A percentile compares a stretch with the other conserved stretches of the same genome.
Evolutionary conservation across 371 early-diverging fungal genomes (phyloP).

Genomic region (Capniomyces stellatus): DNA sequence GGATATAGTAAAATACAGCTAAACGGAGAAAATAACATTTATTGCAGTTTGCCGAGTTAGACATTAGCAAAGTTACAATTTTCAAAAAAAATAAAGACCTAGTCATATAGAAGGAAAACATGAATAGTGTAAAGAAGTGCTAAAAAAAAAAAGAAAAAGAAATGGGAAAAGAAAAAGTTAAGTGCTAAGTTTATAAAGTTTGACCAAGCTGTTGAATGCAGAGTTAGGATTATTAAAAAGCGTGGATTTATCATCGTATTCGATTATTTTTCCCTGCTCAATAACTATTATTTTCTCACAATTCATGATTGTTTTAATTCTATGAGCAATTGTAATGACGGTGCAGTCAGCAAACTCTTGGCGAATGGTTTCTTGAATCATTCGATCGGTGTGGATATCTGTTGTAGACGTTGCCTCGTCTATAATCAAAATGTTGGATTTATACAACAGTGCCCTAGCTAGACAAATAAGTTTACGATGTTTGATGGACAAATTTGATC

Average conservation of each 20-base stretch:
- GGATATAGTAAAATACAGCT: too few relatives aligned
- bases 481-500: conserved; percentile 30
- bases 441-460: conserved; percentile 24
- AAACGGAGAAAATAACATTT: too few relatives aligned
- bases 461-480: conserved; percentile 32
- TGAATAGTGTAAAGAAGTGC: too few relatives aligned
- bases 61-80: too few relatives aligned
- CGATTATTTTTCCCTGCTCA: conserved; percentile 19
- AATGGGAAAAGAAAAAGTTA: neutral
- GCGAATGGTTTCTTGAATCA: conserved; percentile 29
- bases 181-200: neutral
- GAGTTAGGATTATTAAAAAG: conserved; percentile 19
- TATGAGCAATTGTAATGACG: conserved; percentile 43
- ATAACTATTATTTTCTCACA: conserved; percentile 33
- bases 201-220: conserved; percentile 25
- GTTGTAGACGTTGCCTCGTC: conserved; percentile 45
- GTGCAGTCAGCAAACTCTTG: conserved; percentile 27
- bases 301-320: conserved; percentile 52
- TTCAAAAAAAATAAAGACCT: too few relatives aligned
- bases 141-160: too few relatives aligned
- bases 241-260: conserved; percentile 2
- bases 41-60: too few relatives aligned
- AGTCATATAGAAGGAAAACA: too few relatives aligned
- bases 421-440: conserved; percentile 34
- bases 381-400: conserved; percentile 31